These are phyloP conservation scores for Lachnellula arida DNA, from an alignment of 2,329 filamentous ascomycete genomes.

Conservation along the genomic window DNA sequence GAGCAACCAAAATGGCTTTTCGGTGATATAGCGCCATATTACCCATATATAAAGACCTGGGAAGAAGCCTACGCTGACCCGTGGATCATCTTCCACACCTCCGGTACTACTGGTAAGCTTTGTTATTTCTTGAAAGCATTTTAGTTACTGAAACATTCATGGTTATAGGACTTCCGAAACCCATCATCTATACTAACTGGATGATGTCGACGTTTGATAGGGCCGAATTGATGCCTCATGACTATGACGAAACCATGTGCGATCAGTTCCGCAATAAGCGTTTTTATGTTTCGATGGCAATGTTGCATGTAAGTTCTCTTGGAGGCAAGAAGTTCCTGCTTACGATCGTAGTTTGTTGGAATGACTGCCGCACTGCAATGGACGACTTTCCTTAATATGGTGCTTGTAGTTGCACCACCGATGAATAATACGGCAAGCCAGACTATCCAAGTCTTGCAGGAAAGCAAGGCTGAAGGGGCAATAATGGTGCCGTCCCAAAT, in stretches of 20 bases:
- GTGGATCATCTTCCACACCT: conserved; percentile 16
- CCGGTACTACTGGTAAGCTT: conserved; percentile 15
- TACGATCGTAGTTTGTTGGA: background rate
- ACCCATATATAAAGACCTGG: conserved; percentile 4
- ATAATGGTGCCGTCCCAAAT: background rate
- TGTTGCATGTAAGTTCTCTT: background rate
- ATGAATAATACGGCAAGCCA: background rate
- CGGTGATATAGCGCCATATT: background rate
- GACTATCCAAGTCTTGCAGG: background rate
- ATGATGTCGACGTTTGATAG: background rate
- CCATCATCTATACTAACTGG: background rate
- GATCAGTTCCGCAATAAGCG: background rate
- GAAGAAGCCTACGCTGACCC: conserved; percentile 1
- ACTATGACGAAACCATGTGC: background rate
- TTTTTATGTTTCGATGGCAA: background rate
- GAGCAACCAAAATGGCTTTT: background rate
- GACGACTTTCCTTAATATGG: background rate
- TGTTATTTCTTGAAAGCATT: background rate
- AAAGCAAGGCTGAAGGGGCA: background rate
- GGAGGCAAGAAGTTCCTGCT: background rate
- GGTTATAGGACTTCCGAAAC: background rate
- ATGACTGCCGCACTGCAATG: background rate
- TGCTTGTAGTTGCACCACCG: background rate
- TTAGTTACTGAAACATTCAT: background rate
- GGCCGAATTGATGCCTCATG: background rate